phyloP scores from a whole-genome alignment of 2,329 filamentous ascomycete species.

The Aphanoascus verrucosus region DNA sequence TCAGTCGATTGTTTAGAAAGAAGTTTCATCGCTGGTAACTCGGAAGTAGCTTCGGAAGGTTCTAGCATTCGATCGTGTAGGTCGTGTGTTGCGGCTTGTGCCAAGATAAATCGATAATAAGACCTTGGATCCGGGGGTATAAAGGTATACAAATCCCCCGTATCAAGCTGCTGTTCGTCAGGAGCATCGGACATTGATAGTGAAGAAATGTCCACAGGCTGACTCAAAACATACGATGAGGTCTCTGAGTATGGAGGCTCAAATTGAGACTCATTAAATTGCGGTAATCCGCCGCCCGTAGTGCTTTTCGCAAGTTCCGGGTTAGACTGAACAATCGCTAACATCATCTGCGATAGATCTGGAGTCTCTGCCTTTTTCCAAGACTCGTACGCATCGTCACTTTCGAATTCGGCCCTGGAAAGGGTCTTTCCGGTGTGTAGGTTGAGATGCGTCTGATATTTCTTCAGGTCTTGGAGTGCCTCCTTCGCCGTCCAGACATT shows the following conservation, averaged over 20 bases:
- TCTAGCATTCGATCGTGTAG: constrained; percentile 33
- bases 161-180: constrained; percentile 29
- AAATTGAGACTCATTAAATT: constrained; percentile 38
- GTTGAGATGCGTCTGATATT: constrained; percentile 81
- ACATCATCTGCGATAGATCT: constrained; percentile 84
- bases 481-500: constrained; percentile 82
- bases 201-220: constrained; percentile 50
- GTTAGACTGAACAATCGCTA: constrained; percentile 75
- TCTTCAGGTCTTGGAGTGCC: constrained; percentile 80
- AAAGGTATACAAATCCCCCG: constrained; percentile 63
- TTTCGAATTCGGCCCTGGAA: constrained; percentile 74
- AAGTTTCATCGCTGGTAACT: constrained; percentile 42
- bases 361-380: constrained; percentile 88
- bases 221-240: constrained; percentile 50
- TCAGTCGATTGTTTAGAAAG: constrained; percentile 69
- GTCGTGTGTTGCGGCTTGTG: constrained; percentile 59
- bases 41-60: constrained; percentile 39
- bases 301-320: constrained; percentile 74
- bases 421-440: constrained; percentile 67
- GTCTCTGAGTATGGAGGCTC: constrained; percentile 37
- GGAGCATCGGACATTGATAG: constrained; percentile 49
- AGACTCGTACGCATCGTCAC: constrained; percentile 73
- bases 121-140: constrained; percentile 74
- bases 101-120: constrained; percentile 72
- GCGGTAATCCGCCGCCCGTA: constrained; percentile 48